phyloP scores from a whole-genome alignment of 352 stramenopile species.

The Phytophthora capsici region DNA sequence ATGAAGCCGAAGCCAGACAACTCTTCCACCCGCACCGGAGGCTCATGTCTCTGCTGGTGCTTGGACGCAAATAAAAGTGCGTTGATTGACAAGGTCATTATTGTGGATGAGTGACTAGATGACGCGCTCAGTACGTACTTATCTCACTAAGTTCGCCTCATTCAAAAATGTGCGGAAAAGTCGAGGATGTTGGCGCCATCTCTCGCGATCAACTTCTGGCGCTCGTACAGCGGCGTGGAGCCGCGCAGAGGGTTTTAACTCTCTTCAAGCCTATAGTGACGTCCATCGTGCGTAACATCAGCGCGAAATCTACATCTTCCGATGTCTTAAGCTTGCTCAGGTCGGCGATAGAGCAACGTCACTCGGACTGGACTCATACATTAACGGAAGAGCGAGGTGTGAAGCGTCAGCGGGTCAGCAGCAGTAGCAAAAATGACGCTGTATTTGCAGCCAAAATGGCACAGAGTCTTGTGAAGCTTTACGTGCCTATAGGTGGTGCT shows the following conservation, averaged over 20 bases:
- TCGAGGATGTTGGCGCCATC: constrained; percentile 9
- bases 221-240: constrained; percentile 28
- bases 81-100: background rate
- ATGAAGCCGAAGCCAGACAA: constrained; percentile 4
- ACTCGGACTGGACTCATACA: constrained; percentile 16
- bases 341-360: constrained; percentile 29
- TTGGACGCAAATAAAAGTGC: background rate
- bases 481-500: constrained; percentile 27
- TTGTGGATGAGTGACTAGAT: constrained; percentile 2
- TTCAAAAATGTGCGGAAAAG: constrained; percentile 27
- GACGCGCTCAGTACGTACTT: background rate
- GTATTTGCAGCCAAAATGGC: constrained; percentile 63
- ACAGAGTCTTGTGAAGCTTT: constrained; percentile 70
- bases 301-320: background rate
- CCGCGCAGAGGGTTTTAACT: constrained; percentile 19
- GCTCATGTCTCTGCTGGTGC: constrained; percentile 10
- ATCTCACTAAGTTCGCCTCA: constrained; percentile 14
- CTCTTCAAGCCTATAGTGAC: constrained; percentile 30
- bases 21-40: constrained; percentile 15
- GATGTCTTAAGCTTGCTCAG: constrained; percentile 24
- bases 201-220: constrained; percentile 35
- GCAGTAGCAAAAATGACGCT: constrained; percentile 37
- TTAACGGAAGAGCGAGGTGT: constrained; percentile 12
- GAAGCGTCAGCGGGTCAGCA: constrained; percentile 33
- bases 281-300: constrained; percentile 8